Evolutionary conservation across 2,329 filamentous ascomycete genomes (phyloP).

Genomic region (Fusarium ramigenum): DNA sequence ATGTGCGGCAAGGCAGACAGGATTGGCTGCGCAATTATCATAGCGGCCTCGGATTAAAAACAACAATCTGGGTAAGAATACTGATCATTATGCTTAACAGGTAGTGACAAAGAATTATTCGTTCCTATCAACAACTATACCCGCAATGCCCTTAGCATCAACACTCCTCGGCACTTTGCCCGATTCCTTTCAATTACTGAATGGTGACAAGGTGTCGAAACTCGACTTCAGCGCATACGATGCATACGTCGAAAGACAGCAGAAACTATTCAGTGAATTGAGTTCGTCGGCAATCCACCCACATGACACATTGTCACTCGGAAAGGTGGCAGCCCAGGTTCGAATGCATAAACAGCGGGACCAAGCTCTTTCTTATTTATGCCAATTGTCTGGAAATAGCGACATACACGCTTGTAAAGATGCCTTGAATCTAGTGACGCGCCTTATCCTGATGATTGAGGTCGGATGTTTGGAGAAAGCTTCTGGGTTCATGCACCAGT

Average conservation of each 20-base stretch:
- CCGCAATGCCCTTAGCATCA: rapidly evolving
- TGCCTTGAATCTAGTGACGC: rapidly evolving
- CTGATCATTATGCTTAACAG: background rate
- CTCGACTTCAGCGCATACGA: background rate
- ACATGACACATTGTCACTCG: rapidly evolving
- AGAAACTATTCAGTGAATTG: rapidly evolving
- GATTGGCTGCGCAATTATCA: background rate
- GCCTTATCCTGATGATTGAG: background rate
- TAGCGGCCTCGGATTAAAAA: background rate
- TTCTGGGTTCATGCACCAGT: background rate
- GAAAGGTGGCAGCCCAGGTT: rapidly evolving
- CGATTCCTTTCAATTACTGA: rapidly evolving
- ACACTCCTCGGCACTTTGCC: background rate
- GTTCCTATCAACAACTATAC: rapidly evolving
- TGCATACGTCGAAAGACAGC: rapidly evolving
- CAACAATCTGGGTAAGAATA: rapidly evolving
- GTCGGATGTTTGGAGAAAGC: rapidly evolving
- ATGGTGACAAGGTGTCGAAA: background rate
- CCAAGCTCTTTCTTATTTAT: rapidly evolving
- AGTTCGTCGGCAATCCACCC: background rate
- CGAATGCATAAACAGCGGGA: rapidly evolving
- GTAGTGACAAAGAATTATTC: background rate
- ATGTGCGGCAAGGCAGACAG: background rate
- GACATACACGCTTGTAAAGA: rapidly evolving
- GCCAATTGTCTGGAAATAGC: rapidly evolving